phyloP scores from a whole-genome alignment of 139 green algal species.

The Chlorella sp. region DNA sequence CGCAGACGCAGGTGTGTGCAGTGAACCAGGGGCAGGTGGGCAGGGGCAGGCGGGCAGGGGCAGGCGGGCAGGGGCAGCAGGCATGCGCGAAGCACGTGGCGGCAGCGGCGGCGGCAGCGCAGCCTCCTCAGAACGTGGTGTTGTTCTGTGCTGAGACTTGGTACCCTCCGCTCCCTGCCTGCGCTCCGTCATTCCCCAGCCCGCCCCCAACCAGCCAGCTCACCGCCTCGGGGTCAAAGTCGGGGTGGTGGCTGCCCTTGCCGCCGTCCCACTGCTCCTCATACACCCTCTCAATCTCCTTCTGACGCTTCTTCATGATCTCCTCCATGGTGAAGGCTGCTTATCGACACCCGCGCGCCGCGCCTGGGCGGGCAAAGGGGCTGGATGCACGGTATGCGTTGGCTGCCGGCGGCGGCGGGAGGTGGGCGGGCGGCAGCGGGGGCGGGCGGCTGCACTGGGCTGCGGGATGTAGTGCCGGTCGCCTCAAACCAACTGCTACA shows the following conservation, averaged over 20 bases:
- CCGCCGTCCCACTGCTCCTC: conserved; percentile 87
- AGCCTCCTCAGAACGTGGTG: too few relatives aligned
- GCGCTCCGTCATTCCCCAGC: too few relatives aligned
- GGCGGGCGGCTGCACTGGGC: background rate
- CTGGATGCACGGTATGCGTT: background rate
- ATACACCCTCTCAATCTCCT: conserved; percentile 73
- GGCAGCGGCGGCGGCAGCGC: background rate
- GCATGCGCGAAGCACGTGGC: background rate
- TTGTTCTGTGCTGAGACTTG: too few relatives aligned
- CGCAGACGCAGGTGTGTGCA: too few relatives aligned
- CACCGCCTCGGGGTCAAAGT: conserved; percentile 77
- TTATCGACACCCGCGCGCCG: background rate
- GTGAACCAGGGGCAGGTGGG: too few relatives aligned
- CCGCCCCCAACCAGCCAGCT: background rate
- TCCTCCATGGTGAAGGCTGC: conserved; percentile 65
- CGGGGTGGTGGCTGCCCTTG: conserved; percentile 84
- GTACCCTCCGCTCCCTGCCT: too few relatives aligned
- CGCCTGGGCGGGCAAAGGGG: conserved; percentile 5
- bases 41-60: too few relatives aligned
- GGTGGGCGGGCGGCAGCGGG: background rate
- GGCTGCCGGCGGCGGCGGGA: background rate
- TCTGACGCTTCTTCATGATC: conserved; percentile 84
- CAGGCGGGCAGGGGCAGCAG: background rate
- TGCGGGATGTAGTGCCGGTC: background rate
- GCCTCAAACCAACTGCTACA: background rate